These are phyloP conservation scores for Chalciporus piperatus DNA, from an alignment of 768 basidiomycete species.

Conservation along the genomic window DNA sequence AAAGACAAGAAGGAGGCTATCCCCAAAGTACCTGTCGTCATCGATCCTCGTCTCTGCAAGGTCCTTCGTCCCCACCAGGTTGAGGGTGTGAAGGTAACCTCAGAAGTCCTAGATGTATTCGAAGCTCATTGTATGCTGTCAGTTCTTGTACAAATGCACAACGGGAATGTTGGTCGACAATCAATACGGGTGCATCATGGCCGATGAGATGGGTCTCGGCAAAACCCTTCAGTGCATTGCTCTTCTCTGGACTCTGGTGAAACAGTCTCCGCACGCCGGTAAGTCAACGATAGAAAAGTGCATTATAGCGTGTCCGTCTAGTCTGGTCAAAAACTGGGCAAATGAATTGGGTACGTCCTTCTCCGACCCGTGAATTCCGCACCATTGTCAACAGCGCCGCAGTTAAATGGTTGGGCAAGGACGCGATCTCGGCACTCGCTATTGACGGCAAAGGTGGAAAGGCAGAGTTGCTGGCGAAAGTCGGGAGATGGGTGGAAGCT, in stretches of 20 bases:
- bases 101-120: not conserved
- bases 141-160: constrained; percentile 96
- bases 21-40: constrained; percentile 92
- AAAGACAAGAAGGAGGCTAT: constrained; percentile 61
- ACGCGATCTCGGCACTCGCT: constrained; percentile 76
- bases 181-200: constrained; percentile 97
- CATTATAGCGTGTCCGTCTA: constrained; percentile 95
- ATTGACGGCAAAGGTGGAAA: constrained; percentile 93
- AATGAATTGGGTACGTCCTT: constrained; percentile 78
- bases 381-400: not conserved
- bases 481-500: constrained; percentile 88
- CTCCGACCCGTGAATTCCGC: not conserved
- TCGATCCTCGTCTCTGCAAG: constrained; percentile 84
- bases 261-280: constrained; percentile 87
- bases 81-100: constrained; percentile 88
- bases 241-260: constrained; percentile 90
- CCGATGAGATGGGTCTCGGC: constrained; percentile 98
- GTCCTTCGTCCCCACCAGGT: constrained; percentile 96
- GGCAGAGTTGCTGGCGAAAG: constrained; percentile 71
- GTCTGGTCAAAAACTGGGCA: constrained; percentile 97
- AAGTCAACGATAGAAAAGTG: constrained; percentile 94
- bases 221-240: constrained; percentile 97
- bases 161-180: constrained; percentile 91
- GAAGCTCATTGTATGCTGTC: constrained; percentile 4
- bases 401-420: constrained; percentile 97